Percentiles rank a stretch among this genome's conserved stretches.
Evolutionary conservation across 1,139 yeast species (phyloP).

Genomic region (Pichia sp.): DNA sequence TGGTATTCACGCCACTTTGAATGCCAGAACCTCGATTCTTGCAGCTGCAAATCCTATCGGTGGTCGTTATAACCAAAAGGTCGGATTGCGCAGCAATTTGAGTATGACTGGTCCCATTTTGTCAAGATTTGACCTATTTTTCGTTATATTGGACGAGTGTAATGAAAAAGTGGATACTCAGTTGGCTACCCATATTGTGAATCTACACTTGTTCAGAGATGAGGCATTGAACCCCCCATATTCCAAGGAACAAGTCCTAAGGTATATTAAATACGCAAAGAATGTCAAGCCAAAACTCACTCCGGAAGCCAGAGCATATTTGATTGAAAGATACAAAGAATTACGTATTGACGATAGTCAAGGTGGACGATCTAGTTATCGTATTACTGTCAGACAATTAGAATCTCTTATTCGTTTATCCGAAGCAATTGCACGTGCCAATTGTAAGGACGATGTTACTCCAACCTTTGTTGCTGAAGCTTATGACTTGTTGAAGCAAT

Average conservation of each 20-base stretch:
- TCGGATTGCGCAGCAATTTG: slow-evolving; percentile 79
- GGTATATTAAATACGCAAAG: slow-evolving; percentile 88
- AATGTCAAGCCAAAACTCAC: slow-evolving; percentile 91
- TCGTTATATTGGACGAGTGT: slow-evolving; percentile 92
- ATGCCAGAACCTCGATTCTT: slow-evolving; percentile 90
- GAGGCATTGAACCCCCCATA: slow-evolving; percentile 89
- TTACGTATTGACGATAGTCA: slow-evolving; percentile 89
- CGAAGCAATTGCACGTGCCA: slow-evolving; percentile 97
- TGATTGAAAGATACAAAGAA: slow-evolving; percentile 81
- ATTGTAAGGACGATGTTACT: slow-evolving; percentile 85
- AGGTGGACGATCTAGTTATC: slow-evolving; percentile 83
- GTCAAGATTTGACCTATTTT: slow-evolving; percentile 96
- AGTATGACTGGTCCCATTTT: slow-evolving; percentile 99
- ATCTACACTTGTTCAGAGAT: slow-evolving; percentile 86
- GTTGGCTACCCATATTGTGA: slow-evolving; percentile 88
- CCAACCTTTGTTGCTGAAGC: slow-evolving; percentile 92
- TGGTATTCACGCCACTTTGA: slow-evolving; percentile 94
- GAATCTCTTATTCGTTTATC: slow-evolving; percentile 91
- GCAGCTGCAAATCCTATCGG: slow-evolving; percentile 98
- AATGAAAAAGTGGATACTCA: slow-evolving; percentile 87
- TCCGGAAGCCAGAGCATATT: slow-evolving; percentile 69
- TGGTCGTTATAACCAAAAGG: slow-evolving; percentile 87
- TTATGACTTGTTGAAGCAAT: slow-evolving; percentile 80
- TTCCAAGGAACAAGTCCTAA: slow-evolving; percentile 79
- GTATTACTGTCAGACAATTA: slow-evolving; percentile 95